Base-by-base conservation (phyloP, 208 protist genomes). In the Wallacemonas sp. region DNA sequence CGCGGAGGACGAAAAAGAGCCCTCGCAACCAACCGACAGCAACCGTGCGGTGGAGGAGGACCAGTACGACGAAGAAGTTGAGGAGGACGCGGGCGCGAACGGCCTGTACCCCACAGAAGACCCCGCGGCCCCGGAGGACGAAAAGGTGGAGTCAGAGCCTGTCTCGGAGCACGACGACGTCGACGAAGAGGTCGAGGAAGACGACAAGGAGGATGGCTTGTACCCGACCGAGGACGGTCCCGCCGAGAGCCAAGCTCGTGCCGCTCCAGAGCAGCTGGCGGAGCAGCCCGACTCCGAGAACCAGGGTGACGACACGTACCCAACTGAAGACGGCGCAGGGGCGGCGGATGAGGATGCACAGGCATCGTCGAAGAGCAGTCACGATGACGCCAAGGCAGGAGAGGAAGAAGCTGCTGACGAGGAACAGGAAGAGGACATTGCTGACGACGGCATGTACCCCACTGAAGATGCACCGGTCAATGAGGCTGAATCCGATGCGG, bases 401-500 rank as follows among this genome's bases (percentile, higher is more conserved):
- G 67, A 68, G 39, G 28, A 45, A 5, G 68, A 78, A 30, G 38
- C 28, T 0, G 67, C n/a, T 17, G 63, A 62, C 28, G 47, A 27
- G 4, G 47, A 26, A 14, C 26, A 33, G 24, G 47, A 55, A 9
- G 47, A 4, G 14, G 47, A 55, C 9, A 4, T 17, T 21, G 19
- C 59, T 38, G 49, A 41, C 44, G 28, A 70, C 17, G 61, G 24
- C 26, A 70, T 65, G 61, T 42, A 65, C 47, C 34, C 44, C 47
- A 26, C 51, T 19, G 59, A 73, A 24, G 60, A 64, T 53, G 47
- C 62, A 54, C 58, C 66, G 27, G 63, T 26, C 59, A 68, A 70
- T 46, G 27, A 47, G 38, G 54, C 39, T 9, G 46, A 53, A 17
- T 51, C 36, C 53, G 36, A 75, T 24, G 26, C 45, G 15, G 36